These are phyloP conservation scores for Pouteria glomerata DNA, from an alignment of 148 eudicot genomes.

Conservation along the genomic window DNA sequence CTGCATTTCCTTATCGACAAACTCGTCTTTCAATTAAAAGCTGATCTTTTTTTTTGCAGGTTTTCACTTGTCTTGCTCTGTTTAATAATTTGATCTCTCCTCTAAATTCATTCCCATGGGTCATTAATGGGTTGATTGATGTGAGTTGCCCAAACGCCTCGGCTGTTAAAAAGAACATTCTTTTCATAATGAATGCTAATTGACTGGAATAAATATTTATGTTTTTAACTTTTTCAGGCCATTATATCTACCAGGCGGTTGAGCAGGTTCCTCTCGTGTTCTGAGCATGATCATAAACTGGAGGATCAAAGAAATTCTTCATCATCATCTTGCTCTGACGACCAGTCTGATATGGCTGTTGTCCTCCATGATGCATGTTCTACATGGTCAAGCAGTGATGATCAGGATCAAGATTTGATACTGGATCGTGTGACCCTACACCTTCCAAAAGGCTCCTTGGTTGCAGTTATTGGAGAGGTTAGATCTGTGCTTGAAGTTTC, in stretches of 20 bases:
- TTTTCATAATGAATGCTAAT: not conserved
- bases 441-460: constrained; percentile 70
- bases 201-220: not conserved
- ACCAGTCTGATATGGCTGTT: constrained; percentile 45
- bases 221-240: constrained; percentile 43
- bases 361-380: constrained; percentile 56
- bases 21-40: not conserved
- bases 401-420: constrained; percentile 34
- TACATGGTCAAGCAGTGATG: constrained; percentile 63
- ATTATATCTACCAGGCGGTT: constrained; percentile 70
- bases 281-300: constrained; percentile 36
- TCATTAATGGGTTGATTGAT: constrained; percentile 92
- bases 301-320: constrained; percentile 18
- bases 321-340: constrained; percentile 29
- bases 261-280: constrained; percentile 70
- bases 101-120: constrained; percentile 97
- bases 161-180: not conserved
- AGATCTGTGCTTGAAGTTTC: constrained; percentile 1
- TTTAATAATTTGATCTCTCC: constrained; percentile 94
- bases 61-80: constrained; percentile 91
- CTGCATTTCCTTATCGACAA: constrained; percentile 5
- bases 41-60: constrained; percentile 47
- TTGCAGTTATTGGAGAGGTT: constrained; percentile 90
- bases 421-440: constrained; percentile 53
- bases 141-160: constrained; percentile 42